Conservation (phyloP, 2,329 filamentous ascomycete species). For the Plectosphaerella cucumerina region DNA sequence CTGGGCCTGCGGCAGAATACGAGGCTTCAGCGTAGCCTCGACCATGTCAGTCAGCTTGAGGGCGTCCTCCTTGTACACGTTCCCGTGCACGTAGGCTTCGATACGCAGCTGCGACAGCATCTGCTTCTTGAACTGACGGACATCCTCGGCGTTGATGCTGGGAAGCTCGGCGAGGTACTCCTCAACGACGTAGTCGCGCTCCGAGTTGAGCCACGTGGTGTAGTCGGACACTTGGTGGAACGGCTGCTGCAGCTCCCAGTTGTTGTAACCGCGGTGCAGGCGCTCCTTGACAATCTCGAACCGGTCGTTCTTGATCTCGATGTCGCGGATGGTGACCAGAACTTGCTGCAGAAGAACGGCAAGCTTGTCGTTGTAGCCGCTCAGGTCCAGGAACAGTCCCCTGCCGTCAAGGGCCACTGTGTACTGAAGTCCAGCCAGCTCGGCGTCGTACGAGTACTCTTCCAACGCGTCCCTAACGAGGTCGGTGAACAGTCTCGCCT, state of each 20-base stretch:
- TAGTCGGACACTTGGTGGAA: slow-evolving; percentile 86
- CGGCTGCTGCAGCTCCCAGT: slow-evolving; percentile 83
- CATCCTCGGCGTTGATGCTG: slow-evolving; percentile 67
- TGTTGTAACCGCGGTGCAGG: slow-evolving; percentile 70
- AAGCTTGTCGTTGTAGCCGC: slow-evolving; percentile 96
- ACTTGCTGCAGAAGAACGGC: slow-evolving; percentile 87
- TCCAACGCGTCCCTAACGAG: slow-evolving; percentile 84
- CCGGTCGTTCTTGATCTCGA: slow-evolving; percentile 79
- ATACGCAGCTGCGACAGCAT: slow-evolving; percentile 80
- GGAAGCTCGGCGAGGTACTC: slow-evolving; percentile 75
- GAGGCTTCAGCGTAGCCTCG: slow-evolving; percentile 71
- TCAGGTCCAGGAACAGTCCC: slow-evolving; percentile 74
- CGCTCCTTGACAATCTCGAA: slow-evolving; percentile 92
- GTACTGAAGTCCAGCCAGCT: slow-evolving; percentile 85
- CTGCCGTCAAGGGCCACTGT: slow-evolving; percentile 67
- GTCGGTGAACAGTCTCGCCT: slow-evolving; percentile 76
- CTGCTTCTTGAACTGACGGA: slow-evolving; percentile 74
- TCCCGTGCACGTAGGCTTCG: slow-evolving; percentile 85
- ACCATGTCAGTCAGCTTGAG: slow-evolving; percentile 80
- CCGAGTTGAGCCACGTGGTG: slow-evolving; percentile 73
- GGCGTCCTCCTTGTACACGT: slow-evolving; percentile 90
- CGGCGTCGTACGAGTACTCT: slow-evolving; percentile 94
- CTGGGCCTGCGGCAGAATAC: slow-evolving; percentile 68
- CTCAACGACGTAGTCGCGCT: slow-evolving; percentile 74
- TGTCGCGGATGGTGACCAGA: slow-evolving; percentile 74